phyloP scores from a whole-genome alignment of 2,329 filamentous ascomycete genomes.

The Leptographium procerum region DNA sequence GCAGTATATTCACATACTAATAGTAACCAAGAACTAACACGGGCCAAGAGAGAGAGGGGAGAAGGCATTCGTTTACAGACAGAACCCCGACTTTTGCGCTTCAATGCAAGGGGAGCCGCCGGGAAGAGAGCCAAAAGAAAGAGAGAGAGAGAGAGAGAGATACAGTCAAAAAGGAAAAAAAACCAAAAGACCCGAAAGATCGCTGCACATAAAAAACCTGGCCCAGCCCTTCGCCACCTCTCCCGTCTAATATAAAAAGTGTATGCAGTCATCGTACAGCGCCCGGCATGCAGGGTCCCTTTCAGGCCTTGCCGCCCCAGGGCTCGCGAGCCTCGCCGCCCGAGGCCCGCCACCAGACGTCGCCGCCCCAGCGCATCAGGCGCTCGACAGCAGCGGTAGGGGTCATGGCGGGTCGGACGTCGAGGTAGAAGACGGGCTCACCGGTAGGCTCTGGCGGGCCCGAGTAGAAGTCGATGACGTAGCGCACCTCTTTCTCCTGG shows the following conservation, averaged over 20 bases:
- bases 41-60: too few species aligned
- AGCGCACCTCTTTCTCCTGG: constrained; percentile 66
- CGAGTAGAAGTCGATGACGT: constrained; percentile 95
- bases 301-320: not conserved
- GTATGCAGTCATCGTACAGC: not conserved
- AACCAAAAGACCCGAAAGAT: not conserved
- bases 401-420: constrained; percentile 81
- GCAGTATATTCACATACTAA: too few species aligned
- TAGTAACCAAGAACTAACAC: too few species aligned
- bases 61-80: too few species aligned
- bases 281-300: not conserved
- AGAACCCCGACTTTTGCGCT: too few species aligned
- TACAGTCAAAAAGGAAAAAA: too few species aligned
- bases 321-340: constrained; percentile 53
- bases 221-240: too few species aligned
- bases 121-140: not conserved
- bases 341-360: constrained; percentile 85
- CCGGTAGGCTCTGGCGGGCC: constrained; percentile 71
- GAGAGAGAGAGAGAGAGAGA: too few species aligned
- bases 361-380: constrained; percentile 77
- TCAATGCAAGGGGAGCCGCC: not conserved
- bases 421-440: constrained; percentile 90
- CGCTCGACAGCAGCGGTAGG: constrained; percentile 73
- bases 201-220: not conserved
- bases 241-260: not conserved